Conservation (phyloP, 768 basidiomycete species). For the Leccinum obscurum region DNA sequence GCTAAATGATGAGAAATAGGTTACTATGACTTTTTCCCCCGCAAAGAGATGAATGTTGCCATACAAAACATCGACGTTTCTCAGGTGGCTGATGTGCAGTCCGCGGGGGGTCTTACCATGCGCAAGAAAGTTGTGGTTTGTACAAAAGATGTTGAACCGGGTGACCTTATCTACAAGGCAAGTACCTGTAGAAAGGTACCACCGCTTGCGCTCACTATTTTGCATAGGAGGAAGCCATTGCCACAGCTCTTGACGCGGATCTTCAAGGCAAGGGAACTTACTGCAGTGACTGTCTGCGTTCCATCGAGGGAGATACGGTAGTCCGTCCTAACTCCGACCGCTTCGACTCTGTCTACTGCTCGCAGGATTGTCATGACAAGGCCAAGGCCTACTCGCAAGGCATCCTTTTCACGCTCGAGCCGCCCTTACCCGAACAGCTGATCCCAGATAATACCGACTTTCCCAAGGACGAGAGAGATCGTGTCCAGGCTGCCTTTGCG, state of each 20-base stretch:
- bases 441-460: conserved; percentile 34
- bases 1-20: conserved; percentile 43
- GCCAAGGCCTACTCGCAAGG: conserved; percentile 61
- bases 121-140: conserved; percentile 59
- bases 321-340: conserved; percentile 50
- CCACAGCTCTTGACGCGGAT: conserved; percentile 70
- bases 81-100: conserved; percentile 17
- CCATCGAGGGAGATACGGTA: conserved; percentile 46
- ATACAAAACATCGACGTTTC: conserved; percentile 42
- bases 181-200: conserved; percentile 1
- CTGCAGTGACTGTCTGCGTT: conserved; percentile 73
- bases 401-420: conserved; percentile 70
- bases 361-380: conserved; percentile 58
- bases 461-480: conserved; percentile 45
- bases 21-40: conserved; percentile 79
- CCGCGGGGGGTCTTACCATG: conserved; percentile 19
- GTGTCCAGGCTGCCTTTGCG: conserved; percentile 60
- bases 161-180: conserved; percentile 80
- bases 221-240: conserved; percentile 69
- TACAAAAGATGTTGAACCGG: conserved; percentile 64
- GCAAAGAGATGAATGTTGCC: conserved; percentile 66
- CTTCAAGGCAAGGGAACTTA: conserved; percentile 65
- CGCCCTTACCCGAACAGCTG: conserved; percentile 51
- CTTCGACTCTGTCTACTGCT: conserved; percentile 69
- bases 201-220: conserved; percentile 7